Percentiles rank a stretch among this genome's conserved stretches.
phyloP scores from a whole-genome alignment of 768 basidiomycete species.

The Leccinum broughii region DNA sequence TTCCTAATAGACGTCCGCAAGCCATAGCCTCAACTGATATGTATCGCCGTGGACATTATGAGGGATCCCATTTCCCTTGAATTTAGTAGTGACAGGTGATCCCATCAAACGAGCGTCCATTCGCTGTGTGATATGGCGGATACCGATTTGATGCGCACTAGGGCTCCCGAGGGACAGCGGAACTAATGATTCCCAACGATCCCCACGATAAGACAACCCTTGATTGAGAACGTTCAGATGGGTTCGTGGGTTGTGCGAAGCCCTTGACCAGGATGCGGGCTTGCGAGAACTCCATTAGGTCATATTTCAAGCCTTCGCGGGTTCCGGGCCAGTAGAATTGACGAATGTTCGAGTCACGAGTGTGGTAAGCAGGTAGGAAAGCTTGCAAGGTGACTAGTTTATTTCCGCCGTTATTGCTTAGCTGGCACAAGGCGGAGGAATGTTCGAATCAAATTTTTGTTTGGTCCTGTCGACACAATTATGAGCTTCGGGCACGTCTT shows the following conservation, averaged over 20 bases:
- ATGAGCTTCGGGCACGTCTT: slow-evolving; percentile 8
- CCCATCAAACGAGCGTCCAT: background rate
- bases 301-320: background rate
- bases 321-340: background rate
- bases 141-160: slow-evolving; percentile 6
- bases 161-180: background rate
- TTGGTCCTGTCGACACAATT: slow-evolving; percentile 27
- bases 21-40: slow-evolving; percentile 22
- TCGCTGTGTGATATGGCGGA: slow-evolving; percentile 5
- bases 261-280: slow-evolving; percentile 10
- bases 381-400: background rate
- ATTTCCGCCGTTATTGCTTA: slow-evolving; percentile 12
- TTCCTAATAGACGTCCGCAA: slow-evolving; percentile 6
- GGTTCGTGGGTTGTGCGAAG: background rate
- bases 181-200: slow-evolving; percentile 5
- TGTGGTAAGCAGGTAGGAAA: background rate
- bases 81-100: slow-evolving; percentile 8
- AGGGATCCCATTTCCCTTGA: background rate
- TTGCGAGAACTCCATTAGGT: background rate
- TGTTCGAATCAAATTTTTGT: slow-evolving; percentile 10
- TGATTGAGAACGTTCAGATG: background rate
- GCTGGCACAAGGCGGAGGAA: slow-evolving; percentile 3
- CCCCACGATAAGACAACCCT: slow-evolving; percentile 14
- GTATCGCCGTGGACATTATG: slow-evolving; percentile 6
- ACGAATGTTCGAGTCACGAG: slow-evolving; percentile 8